Conservation (phyloP, 495 filamentous ascomycete genomes). For the Sphaerosporella brunnea region DNA sequence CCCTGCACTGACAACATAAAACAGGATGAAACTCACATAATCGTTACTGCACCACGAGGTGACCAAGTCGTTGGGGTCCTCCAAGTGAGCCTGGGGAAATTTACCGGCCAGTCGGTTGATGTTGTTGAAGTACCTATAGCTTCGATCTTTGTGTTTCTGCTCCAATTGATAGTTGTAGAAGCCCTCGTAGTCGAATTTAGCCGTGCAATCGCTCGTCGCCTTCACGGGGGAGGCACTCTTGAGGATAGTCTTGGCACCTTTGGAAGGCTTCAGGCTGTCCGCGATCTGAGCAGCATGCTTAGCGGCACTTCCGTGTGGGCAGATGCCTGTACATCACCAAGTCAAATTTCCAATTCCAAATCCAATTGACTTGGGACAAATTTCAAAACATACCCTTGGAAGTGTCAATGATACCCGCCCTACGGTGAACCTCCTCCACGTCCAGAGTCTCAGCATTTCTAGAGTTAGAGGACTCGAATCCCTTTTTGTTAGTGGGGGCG, state of each 20-base stretch:
- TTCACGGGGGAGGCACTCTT: conserved; percentile 26
- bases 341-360: conserved; percentile 1
- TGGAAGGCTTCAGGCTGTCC: conserved; percentile 10
- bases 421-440: conserved; percentile 21
- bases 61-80: conserved; percentile 66
- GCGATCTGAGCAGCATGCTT: conserved; percentile 19
- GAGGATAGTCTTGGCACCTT: conserved; percentile 21
- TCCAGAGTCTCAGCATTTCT: conserved; percentile 17
- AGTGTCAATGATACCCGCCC: conserved; percentile 21
- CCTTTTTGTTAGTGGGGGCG: conserved; percentile 22
- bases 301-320: conserved; percentile 23
- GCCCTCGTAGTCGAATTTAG: conserved; percentile 70
- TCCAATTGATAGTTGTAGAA: conserved; percentile 81
- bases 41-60: conserved; percentile 99
- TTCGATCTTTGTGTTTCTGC: conserved; percentile 99
- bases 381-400: not conserved
- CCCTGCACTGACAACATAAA: not conserved
- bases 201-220: conserved; percentile 5
- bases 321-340: conserved; percentile 16
- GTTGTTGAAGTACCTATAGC: conserved; percentile 99
- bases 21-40: conserved; percentile 33
- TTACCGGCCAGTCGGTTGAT: conserved; percentile 96
- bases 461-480: conserved; percentile 10
- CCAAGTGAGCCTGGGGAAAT: conserved; percentile 86
- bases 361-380: not conserved